Conservation (phyloP, 495 filamentous ascomycete genomes). For the Penicillium angulare region DNA sequence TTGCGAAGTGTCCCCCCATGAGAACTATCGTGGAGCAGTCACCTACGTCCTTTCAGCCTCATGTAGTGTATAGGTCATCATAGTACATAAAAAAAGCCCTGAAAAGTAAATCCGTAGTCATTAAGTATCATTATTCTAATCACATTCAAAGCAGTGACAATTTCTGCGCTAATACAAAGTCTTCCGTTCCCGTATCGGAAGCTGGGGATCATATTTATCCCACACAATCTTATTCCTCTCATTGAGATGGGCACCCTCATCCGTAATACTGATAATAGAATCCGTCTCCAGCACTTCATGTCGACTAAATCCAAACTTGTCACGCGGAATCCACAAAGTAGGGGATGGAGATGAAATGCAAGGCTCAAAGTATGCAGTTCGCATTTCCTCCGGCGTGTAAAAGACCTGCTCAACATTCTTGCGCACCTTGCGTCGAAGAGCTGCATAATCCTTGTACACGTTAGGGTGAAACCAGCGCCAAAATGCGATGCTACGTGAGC, state of each 20-base stretch:
- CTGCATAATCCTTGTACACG: conserved; percentile 66
- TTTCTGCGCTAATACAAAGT: conserved; percentile 27
- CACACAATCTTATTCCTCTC: conserved; percentile 60
- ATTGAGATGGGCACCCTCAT: conserved; percentile 64
- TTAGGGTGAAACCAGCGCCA: conserved; percentile 76
- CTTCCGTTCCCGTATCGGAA: conserved; percentile 41
- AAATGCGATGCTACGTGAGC: conserved; percentile 35
- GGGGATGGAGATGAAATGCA: conserved; percentile 60
- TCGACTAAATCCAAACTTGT: conserved; percentile 60
- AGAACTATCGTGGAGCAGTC: too few relatives aligned
- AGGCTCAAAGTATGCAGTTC: conserved; percentile 64
- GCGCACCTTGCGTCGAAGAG: conserved; percentile 68
- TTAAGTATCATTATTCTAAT: background rate
- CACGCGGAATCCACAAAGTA: conserved; percentile 67
- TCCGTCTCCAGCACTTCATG: conserved; percentile 62
- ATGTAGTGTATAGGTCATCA: background rate
- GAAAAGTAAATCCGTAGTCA: background rate
- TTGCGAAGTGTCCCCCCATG: too few relatives aligned
- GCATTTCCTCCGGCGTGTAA: conserved; percentile 55
- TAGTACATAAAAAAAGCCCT: too few relatives aligned
- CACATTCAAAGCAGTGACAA: background rate
- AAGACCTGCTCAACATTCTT: conserved; percentile 48
- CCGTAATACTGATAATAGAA: conserved; percentile 54
- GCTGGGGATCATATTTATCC: conserved; percentile 47
- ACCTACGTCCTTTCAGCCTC: background rate